Base-by-base conservation (phyloP, 2,329 filamentous ascomycete species). In the Aspergillus sp. region DNA sequence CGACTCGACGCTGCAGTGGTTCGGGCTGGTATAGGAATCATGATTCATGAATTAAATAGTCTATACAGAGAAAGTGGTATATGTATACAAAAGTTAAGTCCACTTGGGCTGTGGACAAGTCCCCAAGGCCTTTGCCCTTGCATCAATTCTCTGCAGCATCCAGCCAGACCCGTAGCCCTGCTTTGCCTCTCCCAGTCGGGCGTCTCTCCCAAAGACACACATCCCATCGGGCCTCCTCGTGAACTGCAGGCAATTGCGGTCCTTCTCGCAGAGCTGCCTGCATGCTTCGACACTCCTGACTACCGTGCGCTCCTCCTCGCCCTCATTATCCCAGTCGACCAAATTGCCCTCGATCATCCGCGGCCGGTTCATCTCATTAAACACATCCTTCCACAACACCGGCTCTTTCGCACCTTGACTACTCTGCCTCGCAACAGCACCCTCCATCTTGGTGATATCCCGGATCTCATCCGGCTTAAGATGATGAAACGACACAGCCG, bases 401-500 rank as follows among this genome's bases (percentile, higher is more conserved):
- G 37, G 53, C 43, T 31, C 27, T 35, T 24, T 4, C 6, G 14
- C 14, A 23, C 49, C 15, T 23, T 21, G 12, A 11, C 24, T 23
- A 17, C 50, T 21, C 37, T 44, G 44, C 35, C 17, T 27, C 39
- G 8, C 24, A 31, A 47, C 31, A 8, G 15, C 23, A 11, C 45
- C 19, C 51, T 82, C 77, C 27, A 82, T 76, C 9, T 68, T 68
- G 65, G 73, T 77, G 51, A 82, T 67, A 9, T 70, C 67, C n/a
- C 70, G 66, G 8, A 77, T 75, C 31, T 81, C 74, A 1, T 70
- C 62, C 0, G 75, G 69, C 1, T 69, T 66, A 45, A 83, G 70
- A 62, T 80, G 79, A 58, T 82, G 80, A 63, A 81, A 83, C 3
- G 79, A 72, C 3, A 79, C 72, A 2, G 75, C 75, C 21, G 79